A percentile compares a stretch with the other conserved stretches of the same genome.
These are phyloP conservation scores for button mushroom (Agaricus bisporus) DNA, from an alignment of 768 basidiomycete species.

Conservation along the genomic window DNA sequence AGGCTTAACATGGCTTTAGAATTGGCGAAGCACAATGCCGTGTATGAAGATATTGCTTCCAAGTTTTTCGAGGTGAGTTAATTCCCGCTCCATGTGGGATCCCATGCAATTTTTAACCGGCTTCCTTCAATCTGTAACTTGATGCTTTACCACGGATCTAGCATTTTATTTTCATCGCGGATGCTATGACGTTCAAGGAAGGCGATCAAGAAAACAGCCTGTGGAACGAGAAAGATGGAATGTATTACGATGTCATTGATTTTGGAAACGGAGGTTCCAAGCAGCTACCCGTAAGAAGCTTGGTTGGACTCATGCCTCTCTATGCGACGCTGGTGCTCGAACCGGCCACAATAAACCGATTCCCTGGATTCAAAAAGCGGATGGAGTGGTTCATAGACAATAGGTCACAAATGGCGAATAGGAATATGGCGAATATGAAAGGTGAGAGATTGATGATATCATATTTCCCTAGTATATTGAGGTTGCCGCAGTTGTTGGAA, in stretches of 20 bases:
- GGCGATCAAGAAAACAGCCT: slow-evolving; percentile 77
- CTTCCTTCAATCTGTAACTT: neutral
- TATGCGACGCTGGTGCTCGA: slow-evolving; percentile 95
- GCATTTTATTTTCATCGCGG: slow-evolving; percentile 98
- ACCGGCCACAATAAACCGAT: slow-evolving; percentile 79
- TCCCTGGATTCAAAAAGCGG: slow-evolving; percentile 98
- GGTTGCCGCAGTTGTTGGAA: slow-evolving; percentile 44
- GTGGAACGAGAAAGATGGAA: slow-evolving; percentile 96
- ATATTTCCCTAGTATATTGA: neutral
- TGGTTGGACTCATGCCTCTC: slow-evolving; percentile 96
- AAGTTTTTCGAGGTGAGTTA: slow-evolving; percentile 83
- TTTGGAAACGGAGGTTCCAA: slow-evolving; percentile 77
- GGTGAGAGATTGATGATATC: slow-evolving; percentile 33
- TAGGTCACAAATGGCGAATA: slow-evolving; percentile 74
- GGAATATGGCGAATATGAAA: slow-evolving; percentile 97
- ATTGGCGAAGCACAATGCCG: slow-evolving; percentile 93
- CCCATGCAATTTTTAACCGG: slow-evolving; percentile 82
- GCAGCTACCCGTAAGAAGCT: slow-evolving; percentile 89
- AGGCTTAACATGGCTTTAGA: slow-evolving; percentile 98
- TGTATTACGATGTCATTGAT: slow-evolving; percentile 97
- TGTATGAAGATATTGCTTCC: slow-evolving; percentile 98
- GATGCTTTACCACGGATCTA: slow-evolving; percentile 19
- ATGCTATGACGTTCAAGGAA: slow-evolving; percentile 92
- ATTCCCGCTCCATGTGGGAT: neutral
- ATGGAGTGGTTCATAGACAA: slow-evolving; percentile 99